A percentile compares a stretch with the other conserved stretches of the same genome.
Conservation (phyloP, 2,329 filamentous ascomycete genomes). For the Pyrenophora tritici-repentis region DNA sequence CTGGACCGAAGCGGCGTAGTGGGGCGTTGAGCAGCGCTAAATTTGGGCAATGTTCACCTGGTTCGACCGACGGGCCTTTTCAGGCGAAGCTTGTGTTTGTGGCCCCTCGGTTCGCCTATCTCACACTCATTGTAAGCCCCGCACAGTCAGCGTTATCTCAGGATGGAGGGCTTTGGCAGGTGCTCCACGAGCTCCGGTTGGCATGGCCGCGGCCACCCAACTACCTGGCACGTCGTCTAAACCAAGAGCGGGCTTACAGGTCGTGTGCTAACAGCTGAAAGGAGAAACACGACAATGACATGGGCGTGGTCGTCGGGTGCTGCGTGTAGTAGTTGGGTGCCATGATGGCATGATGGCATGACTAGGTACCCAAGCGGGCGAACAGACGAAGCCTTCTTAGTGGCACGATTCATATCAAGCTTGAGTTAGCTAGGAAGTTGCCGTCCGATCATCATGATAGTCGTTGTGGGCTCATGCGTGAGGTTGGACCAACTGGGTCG, state of each 20-base stretch:
- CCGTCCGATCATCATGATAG: slow-evolving; percentile 27
- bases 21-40: not conserved
- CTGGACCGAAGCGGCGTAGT: not conserved
- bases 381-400: slow-evolving; percentile 13
- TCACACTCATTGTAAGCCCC: slow-evolving; percentile 15
- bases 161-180: slow-evolving; percentile 8
- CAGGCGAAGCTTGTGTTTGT: not conserved
- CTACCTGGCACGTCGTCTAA: not conserved
- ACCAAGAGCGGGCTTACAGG: not conserved
- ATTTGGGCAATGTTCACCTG: not conserved
- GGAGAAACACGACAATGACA: not conserved
- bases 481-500: slow-evolving; percentile 24
- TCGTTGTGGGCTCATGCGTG: slow-evolving; percentile 20
- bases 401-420: slow-evolving; percentile 22
- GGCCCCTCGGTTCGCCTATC: not conserved
- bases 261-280: not conserved
- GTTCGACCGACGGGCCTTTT: not conserved
- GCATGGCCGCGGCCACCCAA: not conserved
- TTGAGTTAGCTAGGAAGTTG: slow-evolving; percentile 23
- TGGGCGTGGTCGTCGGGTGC: not conserved
- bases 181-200: slow-evolving; percentile 14
- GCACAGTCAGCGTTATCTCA: slow-evolving; percentile 16
- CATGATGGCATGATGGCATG: not conserved
- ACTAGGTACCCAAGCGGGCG: slow-evolving; percentile 7
- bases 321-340: slow-evolving; percentile 2